Evolutionary conservation across 805 yeast genomes (phyloP).

Genomic region (Zygotorulaspora sp.): DNA sequence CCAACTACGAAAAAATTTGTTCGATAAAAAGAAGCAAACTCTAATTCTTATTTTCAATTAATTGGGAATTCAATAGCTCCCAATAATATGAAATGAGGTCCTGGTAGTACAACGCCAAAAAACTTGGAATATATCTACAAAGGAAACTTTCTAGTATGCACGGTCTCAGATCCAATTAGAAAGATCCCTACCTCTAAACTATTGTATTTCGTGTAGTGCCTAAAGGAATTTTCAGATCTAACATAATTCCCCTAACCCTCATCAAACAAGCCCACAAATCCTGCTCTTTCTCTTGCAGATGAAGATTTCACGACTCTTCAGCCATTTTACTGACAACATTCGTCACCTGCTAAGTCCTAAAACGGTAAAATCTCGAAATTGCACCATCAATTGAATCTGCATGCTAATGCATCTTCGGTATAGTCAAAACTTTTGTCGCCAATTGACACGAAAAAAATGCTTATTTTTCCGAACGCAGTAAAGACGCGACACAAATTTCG

Average conservation of each 20-base stretch:
- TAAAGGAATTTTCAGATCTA: not conserved
- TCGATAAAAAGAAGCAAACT: not conserved
- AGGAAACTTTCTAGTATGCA: no score
- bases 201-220: no score
- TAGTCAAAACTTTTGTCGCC: not conserved
- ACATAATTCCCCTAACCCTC: not conserved
- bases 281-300: no score
- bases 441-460: constrained; percentile 8
- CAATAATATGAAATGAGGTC: not conserved
- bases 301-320: no score
- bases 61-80: not conserved
- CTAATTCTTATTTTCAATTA: not conserved
- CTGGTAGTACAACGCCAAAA: not conserved
- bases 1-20: constrained; percentile 1
- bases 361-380: constrained; percentile 11
- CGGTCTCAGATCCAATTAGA: no score
- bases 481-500: constrained; percentile 4
- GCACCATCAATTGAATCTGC: not conserved
- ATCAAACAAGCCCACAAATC: no score
- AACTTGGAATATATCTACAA: not conserved
- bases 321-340: not conserved
- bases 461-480: not conserved
- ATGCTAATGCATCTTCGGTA: not conserved
- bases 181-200: no score
- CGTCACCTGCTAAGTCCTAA: constrained; percentile 5